Evolutionary conservation across 768 basidiomycete species (phyloP).

Genomic region (Xerocomus spinulosus): DNA sequence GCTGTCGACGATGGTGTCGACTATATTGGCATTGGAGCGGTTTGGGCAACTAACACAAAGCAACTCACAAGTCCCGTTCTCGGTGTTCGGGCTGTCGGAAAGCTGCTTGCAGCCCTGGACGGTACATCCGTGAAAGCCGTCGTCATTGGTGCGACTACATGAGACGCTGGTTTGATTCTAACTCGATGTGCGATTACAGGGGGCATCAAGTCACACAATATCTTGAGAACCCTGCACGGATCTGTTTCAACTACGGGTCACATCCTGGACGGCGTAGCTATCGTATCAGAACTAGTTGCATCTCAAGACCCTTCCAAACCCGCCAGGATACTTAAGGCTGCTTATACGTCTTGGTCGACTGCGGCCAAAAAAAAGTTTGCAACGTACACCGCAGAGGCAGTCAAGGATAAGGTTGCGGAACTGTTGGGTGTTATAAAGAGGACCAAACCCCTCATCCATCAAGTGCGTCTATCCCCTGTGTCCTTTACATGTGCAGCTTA

Average conservation of each 20-base stretch:
- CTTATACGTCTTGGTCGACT: constrained; percentile 32
- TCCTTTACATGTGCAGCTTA: background rate
- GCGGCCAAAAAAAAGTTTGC: background rate
- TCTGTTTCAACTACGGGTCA: constrained; percentile 54
- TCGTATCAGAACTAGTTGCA: constrained; percentile 82
- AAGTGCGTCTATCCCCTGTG: constrained; percentile 38
- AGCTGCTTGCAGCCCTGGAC: constrained; percentile 59
- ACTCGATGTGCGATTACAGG: constrained; percentile 42
- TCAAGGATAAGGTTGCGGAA: constrained; percentile 42
- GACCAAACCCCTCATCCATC: constrained; percentile 72
- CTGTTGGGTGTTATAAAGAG: constrained; percentile 51
- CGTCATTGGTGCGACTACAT: constrained; percentile 64
- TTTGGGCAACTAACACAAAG: constrained; percentile 81
- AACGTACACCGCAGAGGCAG: constrained; percentile 27
- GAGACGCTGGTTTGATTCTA: background rate
- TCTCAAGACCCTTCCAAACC: constrained; percentile 52
- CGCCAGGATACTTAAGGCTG: constrained; percentile 41
- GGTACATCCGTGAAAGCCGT: constrained; percentile 67
- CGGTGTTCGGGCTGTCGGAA: constrained; percentile 70
- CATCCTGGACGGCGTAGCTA: constrained; percentile 74
- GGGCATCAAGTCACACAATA: constrained; percentile 78
- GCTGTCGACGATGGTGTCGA: constrained; percentile 68
- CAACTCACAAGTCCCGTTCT: constrained; percentile 57
- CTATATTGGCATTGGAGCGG: constrained; percentile 85
- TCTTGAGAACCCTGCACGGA: constrained; percentile 72